These are phyloP conservation scores for Podosphaera fusca DNA, from an alignment of 2,329 filamentous ascomycete genomes.

Conservation along the genomic window DNA sequence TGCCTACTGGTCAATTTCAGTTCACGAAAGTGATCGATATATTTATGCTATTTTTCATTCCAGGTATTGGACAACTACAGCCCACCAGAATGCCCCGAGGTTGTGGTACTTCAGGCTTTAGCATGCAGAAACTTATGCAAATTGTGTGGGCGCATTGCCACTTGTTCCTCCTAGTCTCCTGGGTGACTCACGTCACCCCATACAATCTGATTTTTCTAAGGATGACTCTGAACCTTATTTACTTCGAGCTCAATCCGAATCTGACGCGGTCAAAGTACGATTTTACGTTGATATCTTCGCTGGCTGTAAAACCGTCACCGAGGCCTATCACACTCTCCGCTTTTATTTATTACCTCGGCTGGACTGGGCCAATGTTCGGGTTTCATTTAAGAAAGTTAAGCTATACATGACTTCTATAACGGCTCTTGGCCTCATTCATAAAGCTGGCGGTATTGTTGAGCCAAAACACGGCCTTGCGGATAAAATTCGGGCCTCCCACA, in stretches of 20 bases:
- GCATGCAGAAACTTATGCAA: slow-evolving; percentile 1
- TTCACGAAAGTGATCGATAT: background rate
- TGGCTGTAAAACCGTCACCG: background rate
- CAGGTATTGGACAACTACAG: background rate
- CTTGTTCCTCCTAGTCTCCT: background rate
- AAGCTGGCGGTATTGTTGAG: background rate
- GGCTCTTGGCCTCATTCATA: background rate
- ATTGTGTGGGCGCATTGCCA: background rate
- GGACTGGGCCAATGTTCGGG: background rate
- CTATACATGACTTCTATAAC: background rate
- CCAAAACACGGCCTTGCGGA: background rate
- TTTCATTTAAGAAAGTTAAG: background rate
- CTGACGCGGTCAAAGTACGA: background rate
- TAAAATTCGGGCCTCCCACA: background rate
- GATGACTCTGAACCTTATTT: background rate
- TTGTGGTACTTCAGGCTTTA: background rate
- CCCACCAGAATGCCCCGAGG: background rate
- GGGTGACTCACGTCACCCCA: background rate
- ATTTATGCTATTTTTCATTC: slow-evolving; percentile 1
- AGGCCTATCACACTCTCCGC: background rate
- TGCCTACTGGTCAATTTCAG: background rate
- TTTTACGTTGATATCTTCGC: background rate
- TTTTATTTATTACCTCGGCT: background rate
- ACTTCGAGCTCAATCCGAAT: background rate
- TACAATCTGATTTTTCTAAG: background rate